These are phyloP conservation scores for Colletotrichum chlorophyti DNA, from an alignment of 2,329 filamentous ascomycete genomes.

Conservation along the genomic window DNA sequence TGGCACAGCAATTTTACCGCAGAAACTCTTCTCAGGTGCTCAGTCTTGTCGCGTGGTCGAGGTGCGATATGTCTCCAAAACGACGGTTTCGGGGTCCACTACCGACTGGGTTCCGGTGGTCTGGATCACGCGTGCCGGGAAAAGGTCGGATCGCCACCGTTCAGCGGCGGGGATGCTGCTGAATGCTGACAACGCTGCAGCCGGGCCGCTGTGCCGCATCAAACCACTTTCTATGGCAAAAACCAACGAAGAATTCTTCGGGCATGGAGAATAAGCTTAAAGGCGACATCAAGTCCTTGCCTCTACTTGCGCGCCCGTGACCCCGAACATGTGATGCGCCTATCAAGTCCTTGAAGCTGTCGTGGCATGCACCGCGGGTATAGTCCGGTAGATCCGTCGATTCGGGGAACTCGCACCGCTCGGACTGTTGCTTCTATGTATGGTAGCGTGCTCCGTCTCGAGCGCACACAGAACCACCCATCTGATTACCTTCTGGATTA, in stretches of 20 bases:
- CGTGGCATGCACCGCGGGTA: background rate
- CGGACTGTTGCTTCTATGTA: background rate
- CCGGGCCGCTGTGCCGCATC: slow-evolving; percentile 22
- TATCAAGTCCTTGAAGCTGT: background rate
- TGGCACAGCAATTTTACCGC: background rate
- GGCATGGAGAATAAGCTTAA: background rate
- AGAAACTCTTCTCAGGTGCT: no score
- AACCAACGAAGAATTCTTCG: slow-evolving; percentile 2
- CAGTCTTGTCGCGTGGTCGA: slow-evolving; percentile 2
- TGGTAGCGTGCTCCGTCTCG: no score
- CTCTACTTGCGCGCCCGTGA: background rate
- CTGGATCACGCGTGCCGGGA: slow-evolving; percentile 18
- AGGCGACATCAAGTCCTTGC: background rate
- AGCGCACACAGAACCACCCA: background rate
- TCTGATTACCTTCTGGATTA: background rate
- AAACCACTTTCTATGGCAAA: background rate
- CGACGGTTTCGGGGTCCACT: slow-evolving; percentile 14
- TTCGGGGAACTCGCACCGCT: slow-evolving; percentile 12
- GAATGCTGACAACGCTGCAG: slow-evolving; percentile 8
- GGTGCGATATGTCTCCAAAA: slow-evolving; percentile 12
- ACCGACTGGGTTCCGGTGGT: slow-evolving; percentile 17
- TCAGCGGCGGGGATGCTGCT: background rate
- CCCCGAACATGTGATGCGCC: background rate
- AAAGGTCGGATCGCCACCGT: slow-evolving; percentile 17
- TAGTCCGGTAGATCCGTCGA: slow-evolving; percentile 25